Evolutionary conservation across 2,329 filamentous ascomycete genomes (phyloP), one percentile per base, ranked within the genome.

Genomic region (Anthostomella pinea): DNA sequence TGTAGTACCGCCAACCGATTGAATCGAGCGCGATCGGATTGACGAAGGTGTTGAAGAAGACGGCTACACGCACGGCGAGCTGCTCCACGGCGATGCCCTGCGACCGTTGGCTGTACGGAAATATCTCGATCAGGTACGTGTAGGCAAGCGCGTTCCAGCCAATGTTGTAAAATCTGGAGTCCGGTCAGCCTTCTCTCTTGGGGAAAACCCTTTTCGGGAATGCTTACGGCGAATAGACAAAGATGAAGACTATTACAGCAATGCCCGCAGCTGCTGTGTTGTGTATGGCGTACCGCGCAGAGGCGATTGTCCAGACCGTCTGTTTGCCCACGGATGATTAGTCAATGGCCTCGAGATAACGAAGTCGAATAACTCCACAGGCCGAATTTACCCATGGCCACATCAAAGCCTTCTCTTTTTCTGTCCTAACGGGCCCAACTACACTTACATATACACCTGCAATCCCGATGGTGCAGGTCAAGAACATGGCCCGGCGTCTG

Each of bases 171-270:
- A 6, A 32, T n/a, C n/a, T n/a, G n/a, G n/a, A n/a, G n/a, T n/a
- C n/a, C n/a, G n/a, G n/a, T n/a, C n/a, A n/a, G n/a, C n/a, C n/a
- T n/a, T n/a, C n/a, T n/a, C n/a, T n/a, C n/a, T n/a, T n/a, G n/a
- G n/a, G 19, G 30, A 32, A 32, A 18, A 32, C n/a, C n/a, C n/a
- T n/a, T 32, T 6, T 13, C 11, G 20, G 30, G 17, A 18, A 32
- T 23, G 30, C 10, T 32, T 16, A 16, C 58, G 45, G 58, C 0
- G 59, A 67, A 38, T 67, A 69, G n/a, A 65, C 47, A 39, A 62
- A 69, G 6, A 68, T 68, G 27, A 66, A 67, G 5, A 65, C 59
- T n/a, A 68, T 42, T 2, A 66, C 64, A 2, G 59, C 56, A 18
- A 64, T 61, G n/a, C 59, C 63, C 3, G 61, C 59, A 2, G 41